These are phyloP conservation scores for Globisporangium abappressorium DNA, from an alignment of 352 stramenopile species.

Conservation along the genomic window DNA sequence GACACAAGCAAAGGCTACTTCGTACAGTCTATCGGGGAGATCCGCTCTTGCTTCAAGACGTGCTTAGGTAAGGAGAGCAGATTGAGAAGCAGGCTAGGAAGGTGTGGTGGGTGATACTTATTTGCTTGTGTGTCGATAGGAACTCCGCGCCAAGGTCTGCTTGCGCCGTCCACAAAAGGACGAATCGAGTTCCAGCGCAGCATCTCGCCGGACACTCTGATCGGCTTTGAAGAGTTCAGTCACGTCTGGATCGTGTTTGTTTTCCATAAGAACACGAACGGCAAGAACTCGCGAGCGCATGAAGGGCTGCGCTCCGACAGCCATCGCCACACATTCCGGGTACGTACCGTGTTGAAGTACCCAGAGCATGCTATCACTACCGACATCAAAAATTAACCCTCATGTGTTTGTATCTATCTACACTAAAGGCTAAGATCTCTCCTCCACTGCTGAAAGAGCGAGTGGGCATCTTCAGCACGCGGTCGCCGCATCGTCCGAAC, in stretches of 20 bases:
- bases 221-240: slow-evolving; percentile 72
- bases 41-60: slow-evolving; percentile 77
- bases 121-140: slow-evolving; percentile 22
- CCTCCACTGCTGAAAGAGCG: slow-evolving; percentile 68
- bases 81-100: neutral
- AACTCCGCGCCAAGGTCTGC: slow-evolving; percentile 79
- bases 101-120: neutral
- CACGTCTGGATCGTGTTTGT: slow-evolving; percentile 90
- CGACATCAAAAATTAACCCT: neutral
- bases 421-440: slow-evolving; percentile 50
- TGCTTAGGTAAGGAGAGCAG: slow-evolving; percentile 37
- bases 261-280: slow-evolving; percentile 90
- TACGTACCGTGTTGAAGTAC: slow-evolving; percentile 14
- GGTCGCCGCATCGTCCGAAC: slow-evolving; percentile 97
- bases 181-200: slow-evolving; percentile 77
- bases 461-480: slow-evolving; percentile 94
- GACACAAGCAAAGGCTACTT: slow-evolving; percentile 73
- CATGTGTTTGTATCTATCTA: neutral
- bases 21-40: slow-evolving; percentile 71
- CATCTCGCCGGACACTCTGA: slow-evolving; percentile 74
- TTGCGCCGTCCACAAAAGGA: slow-evolving; percentile 66
- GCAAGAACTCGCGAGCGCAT: slow-evolving; percentile 70
- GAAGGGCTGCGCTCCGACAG: slow-evolving; percentile 63
- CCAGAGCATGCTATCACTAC: neutral
- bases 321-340: slow-evolving; percentile 68